Base-by-base conservation (phyloP, 495 filamentous ascomycete species). In the Aspergillus panamensis region DNA sequence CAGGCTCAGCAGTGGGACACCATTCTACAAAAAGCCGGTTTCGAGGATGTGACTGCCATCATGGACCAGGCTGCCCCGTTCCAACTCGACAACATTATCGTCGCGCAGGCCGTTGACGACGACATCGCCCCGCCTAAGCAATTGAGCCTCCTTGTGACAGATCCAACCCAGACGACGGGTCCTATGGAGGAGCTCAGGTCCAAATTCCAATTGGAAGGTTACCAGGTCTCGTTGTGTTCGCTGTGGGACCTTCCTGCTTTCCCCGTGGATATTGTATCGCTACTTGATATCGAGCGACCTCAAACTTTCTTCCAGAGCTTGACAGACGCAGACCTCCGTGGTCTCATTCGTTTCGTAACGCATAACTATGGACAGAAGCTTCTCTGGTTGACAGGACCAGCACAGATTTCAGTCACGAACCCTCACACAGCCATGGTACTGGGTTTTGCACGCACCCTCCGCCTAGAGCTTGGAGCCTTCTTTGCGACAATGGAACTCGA, bases 401-500 rank as follows among this genome's bases (percentile, higher is more conserved):
- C 59, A 9, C 76, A 80, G 50, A 60, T 68, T 1, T n/a, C 48
- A 1, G 78, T 77, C 47, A 12, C 42, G 0, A 69, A 80, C 35
- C 79, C 80, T 0, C 21, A 66, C 3, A 77, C 66, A 54, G 63
- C 51, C 0, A 59, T 71, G 17, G 59, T 73, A 0, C 33, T 78
- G 6, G 80, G 80, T 0, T 4, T 77, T 0, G 69, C 73, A 1
- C 65, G 80, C 9, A 73, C 73, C 12, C 48, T 78, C 0, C 73
- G 80, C 3, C 54, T 61, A 0, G 80, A 82, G 59, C 21, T 74
- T 6, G 14, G 58, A 1, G 51, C 72, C 0, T 58, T 76, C 19
- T 70, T 81, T 45, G 68, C 68, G 5, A 77, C 74, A 0, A 60
- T 76, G 1, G 79, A 83, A 59, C 12, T 78, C 8, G 72, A 78